These are phyloP conservation scores for Artemisia tridentata DNA, from an alignment of 129 eudicot genomes.

Conservation along the genomic window DNA sequence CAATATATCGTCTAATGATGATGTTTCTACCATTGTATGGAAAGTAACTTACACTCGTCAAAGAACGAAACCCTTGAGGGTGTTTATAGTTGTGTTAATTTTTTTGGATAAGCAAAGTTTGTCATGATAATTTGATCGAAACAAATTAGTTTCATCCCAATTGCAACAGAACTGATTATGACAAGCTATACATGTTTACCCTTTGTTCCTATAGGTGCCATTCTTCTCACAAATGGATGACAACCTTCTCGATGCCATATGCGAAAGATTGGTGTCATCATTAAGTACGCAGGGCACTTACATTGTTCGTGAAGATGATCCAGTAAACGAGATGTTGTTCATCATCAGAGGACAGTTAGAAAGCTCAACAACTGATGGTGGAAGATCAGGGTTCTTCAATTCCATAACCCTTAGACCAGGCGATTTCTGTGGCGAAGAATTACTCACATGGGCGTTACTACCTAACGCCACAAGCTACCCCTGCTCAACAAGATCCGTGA, in stretches of 20 bases:
- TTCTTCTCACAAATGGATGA: constrained; percentile 95
- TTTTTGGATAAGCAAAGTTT: not conserved
- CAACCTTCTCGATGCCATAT: constrained; percentile 83
- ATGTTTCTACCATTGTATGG: not conserved
- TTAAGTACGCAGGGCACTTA: constrained; percentile 73
- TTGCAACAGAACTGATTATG: not conserved
- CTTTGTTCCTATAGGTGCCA: constrained; percentile 51
- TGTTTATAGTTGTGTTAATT: not conserved
- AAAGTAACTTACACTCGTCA: not conserved
- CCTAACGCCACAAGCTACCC: constrained; percentile 74
- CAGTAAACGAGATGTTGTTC: constrained; percentile 79
- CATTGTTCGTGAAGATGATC: constrained; percentile 82
- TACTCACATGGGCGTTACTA: constrained; percentile 87
- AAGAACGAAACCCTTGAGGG: not conserved
- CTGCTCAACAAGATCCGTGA: constrained; percentile 71
- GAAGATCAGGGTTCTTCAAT: constrained; percentile 83
- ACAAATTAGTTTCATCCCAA: not conserved
- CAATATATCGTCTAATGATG: not conserved
- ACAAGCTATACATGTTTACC: not conserved
- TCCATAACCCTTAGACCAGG: constrained; percentile 92
- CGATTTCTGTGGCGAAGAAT: constrained; percentile 90
- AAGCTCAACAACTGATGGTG: constrained; percentile 92
- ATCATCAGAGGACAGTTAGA: constrained; percentile 85
- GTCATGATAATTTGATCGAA: not conserved
- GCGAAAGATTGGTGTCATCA: constrained; percentile 77